Conservation (phyloP, 257 asterid species). For the Dorcoceras hygrometricum region DNA sequence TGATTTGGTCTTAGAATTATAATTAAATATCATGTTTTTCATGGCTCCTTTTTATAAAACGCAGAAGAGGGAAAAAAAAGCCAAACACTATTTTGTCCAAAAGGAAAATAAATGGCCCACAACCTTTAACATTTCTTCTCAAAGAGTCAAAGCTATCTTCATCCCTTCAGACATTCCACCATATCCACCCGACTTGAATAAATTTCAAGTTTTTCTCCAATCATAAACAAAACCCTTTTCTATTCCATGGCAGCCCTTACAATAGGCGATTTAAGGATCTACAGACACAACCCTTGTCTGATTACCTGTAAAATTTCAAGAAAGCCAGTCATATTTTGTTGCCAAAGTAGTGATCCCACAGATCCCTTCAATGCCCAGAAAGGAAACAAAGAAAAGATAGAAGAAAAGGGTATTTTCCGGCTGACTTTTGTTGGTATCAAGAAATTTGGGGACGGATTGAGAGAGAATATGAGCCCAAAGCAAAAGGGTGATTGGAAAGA, state of each 20-base stretch:
- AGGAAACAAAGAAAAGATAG: slow-evolving; percentile 30
- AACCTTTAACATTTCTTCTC: not conserved
- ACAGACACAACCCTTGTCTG: slow-evolving; percentile 28
- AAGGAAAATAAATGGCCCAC: not conserved
- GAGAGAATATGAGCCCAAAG: slow-evolving; percentile 68
- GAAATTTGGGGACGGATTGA: slow-evolving; percentile 51
- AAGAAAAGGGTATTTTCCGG: slow-evolving; percentile 27
- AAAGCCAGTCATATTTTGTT: slow-evolving; percentile 32
- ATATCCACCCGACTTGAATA: not conserved
- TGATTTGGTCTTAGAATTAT: not conserved
- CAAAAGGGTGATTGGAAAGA: slow-evolving; percentile 94
- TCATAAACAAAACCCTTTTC: not conserved
- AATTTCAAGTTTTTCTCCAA: not conserved
- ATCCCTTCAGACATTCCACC: not conserved
- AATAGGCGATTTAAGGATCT: slow-evolving; percentile 24
- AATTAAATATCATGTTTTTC: too few species aligned
- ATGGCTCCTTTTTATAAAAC: too few species aligned
- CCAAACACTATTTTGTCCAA: not conserved
- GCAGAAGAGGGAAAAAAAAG: too few species aligned
- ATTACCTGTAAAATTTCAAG: slow-evolving; percentile 23
- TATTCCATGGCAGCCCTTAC: slow-evolving; percentile 44
- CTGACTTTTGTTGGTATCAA: slow-evolving; percentile 32
- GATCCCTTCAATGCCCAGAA: slow-evolving; percentile 18
- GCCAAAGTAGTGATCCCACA: slow-evolving; percentile 37
- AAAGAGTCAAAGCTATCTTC: not conserved